phyloP scores from a whole-genome alignment of 2,329 filamentous ascomycete genomes.

The Fusarium neocosmosporiellum region DNA sequence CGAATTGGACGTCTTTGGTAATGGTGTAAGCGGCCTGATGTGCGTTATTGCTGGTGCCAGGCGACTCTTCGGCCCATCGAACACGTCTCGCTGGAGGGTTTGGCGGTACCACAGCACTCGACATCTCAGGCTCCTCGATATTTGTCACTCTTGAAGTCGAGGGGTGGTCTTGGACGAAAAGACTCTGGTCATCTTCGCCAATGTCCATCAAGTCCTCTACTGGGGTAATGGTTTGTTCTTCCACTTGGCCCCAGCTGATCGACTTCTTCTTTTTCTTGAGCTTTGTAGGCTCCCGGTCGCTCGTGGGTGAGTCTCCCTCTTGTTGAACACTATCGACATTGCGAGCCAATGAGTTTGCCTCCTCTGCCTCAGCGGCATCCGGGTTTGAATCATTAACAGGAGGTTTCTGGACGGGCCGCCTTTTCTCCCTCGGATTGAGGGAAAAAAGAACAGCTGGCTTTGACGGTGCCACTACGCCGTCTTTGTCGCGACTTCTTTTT shows the following conservation, averaged over 20 bases:
- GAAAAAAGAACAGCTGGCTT: slow-evolving; percentile 45
- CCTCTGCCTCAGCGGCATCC: slow-evolving; percentile 20
- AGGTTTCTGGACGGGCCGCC: not conserved
- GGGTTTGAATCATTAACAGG: not conserved
- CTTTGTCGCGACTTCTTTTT: slow-evolving; percentile 55
- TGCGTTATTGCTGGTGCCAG: not conserved
- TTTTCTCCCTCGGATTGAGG: slow-evolving; percentile 44
- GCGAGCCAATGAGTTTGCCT: not conserved
- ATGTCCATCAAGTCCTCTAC: slow-evolving; percentile 39
- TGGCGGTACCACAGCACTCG: not conserved
- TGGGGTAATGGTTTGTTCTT: slow-evolving; percentile 37
- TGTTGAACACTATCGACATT: slow-evolving; percentile 17
- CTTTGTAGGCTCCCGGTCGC: not conserved
- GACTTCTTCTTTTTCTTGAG: slow-evolving; percentile 43
- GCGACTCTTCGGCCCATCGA: not conserved
- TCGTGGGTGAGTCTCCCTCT: not conserved
- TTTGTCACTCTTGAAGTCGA: not conserved
- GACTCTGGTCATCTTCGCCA: slow-evolving; percentile 30
- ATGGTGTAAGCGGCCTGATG: slow-evolving; percentile 1
- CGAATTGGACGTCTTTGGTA: slow-evolving; percentile 32
- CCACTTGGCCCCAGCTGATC: slow-evolving; percentile 38
- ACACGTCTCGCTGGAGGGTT: not conserved
- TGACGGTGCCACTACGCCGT: slow-evolving; percentile 53
- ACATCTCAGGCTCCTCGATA: slow-evolving; percentile 1
- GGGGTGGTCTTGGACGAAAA: slow-evolving; percentile 34